phyloP scores from a whole-genome alignment of 257 asterid genomes.

The Euphrasia confusa region DNA sequence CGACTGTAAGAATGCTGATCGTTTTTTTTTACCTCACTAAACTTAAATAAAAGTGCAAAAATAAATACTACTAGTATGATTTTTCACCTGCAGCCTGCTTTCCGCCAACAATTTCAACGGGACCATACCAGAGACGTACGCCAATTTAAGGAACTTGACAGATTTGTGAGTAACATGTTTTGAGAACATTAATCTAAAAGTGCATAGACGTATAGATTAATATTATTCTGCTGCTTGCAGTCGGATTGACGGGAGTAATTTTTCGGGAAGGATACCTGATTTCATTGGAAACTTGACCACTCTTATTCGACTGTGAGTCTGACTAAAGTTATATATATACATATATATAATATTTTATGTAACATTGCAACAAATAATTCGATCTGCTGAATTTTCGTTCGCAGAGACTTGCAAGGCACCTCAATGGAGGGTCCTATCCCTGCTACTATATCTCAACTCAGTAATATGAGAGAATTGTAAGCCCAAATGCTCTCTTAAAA shows the following conservation, averaged over 20 bases:
- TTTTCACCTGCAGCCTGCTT: slow-evolving; percentile 56
- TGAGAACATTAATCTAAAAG: not conserved
- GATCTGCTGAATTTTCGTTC: slow-evolving; percentile 7
- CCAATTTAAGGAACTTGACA: slow-evolving; percentile 58
- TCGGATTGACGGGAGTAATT: slow-evolving; percentile 64
- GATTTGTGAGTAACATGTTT: slow-evolving; percentile 62
- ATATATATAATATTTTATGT: not conserved
- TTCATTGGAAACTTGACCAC: slow-evolving; percentile 80
- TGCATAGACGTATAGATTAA: not conserved
- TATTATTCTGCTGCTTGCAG: slow-evolving; percentile 44
- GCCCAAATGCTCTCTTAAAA: not conserved
- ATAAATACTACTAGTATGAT: too few species aligned
- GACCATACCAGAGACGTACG: slow-evolving; percentile 56
- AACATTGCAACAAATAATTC: not conserved
- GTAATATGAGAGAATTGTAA: not conserved
- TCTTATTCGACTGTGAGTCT: slow-evolving; percentile 52
- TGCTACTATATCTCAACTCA: not conserved
- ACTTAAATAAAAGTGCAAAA: too few species aligned
- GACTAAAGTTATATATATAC: not conserved
- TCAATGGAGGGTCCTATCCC: slow-evolving; percentile 1
- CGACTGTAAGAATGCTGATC: slow-evolving; percentile 56
- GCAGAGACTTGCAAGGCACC: slow-evolving; percentile 11
- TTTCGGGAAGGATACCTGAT: slow-evolving; percentile 72
- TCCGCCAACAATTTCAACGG: slow-evolving; percentile 75
- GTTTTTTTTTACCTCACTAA: not conserved